Percentiles rank a stretch among this genome's conserved stretches.
These are phyloP conservation scores for Boletus pseudopeckii DNA, from an alignment of 768 basidiomycete species.

Conservation along the genomic window DNA sequence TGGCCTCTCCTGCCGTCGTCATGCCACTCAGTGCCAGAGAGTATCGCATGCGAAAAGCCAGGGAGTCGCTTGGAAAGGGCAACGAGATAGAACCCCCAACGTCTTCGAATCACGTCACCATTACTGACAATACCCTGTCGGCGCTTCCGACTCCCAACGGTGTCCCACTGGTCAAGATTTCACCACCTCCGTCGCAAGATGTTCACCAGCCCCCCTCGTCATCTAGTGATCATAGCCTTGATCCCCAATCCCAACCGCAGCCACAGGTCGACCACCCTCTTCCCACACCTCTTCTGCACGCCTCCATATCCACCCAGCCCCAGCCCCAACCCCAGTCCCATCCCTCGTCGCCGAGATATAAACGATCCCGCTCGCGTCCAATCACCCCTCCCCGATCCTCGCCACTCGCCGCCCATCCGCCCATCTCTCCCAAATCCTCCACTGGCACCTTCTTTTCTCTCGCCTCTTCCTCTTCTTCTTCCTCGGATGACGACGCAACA, in stretches of 20 bases:
- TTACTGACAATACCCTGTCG: constrained; percentile 8
- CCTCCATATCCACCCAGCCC: constrained; percentile 6
- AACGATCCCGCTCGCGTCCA: constrained; percentile 17
- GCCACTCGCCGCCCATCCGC: constrained; percentile 5
- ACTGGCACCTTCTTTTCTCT: constrained; percentile 25
- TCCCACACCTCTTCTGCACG: constrained; percentile 1
- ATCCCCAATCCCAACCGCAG: constrained; percentile 4
- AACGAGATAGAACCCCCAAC: constrained; percentile 3
- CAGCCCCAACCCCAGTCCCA: background rate
- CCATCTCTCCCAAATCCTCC: constrained; percentile 30
- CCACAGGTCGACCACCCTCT: background rate
- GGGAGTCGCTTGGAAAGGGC: constrained; percentile 1
- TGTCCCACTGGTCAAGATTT: constrained; percentile 15
- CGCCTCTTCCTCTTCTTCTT: constrained; percentile 5
- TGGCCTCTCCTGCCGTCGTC: constrained; percentile 27
- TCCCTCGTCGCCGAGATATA: constrained; percentile 7
- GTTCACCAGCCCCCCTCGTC: background rate
- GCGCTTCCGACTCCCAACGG: background rate
- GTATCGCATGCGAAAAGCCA: constrained; percentile 24
- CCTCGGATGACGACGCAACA: constrained; percentile 14
- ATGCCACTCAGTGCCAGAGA: constrained; percentile 31
- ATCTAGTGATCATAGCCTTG: background rate
- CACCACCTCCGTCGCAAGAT: constrained; percentile 9
- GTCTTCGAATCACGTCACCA: constrained; percentile 9
- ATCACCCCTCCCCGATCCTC: constrained; percentile 16